Evolutionary conservation across 106 monocot genomes (phyloP), one percentile per base, ranked within the genome.

Genomic region (Acorus gramineus): DNA sequence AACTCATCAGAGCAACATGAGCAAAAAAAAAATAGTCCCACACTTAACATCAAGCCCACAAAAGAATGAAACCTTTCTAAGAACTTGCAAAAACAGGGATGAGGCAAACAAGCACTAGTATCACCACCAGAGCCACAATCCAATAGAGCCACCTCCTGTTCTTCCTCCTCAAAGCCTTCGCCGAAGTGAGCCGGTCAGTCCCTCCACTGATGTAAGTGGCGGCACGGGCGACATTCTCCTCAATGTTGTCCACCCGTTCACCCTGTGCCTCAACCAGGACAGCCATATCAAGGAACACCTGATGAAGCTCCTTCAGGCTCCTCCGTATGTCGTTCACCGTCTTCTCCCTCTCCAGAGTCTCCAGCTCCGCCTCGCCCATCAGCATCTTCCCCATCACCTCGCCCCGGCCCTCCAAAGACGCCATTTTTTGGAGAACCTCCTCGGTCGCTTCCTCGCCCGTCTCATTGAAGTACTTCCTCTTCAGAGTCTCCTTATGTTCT

Each of bases 231-330:
- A 82, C 78, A 53, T 82, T 78, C 14, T 61, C 69, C 61, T 82
- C 73, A 13, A 82, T 82, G 11, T 82, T 78, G 49, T 78, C 65
- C 62, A 82, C 11, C 9, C 71, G 49, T 52, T 83, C 78, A 42
- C 57, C 78, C 63, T 83, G 71, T 44, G 8, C 50, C 66, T 83
- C 82, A 44, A 83, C 71, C 42, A 78, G 48, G 1, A 83, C 54
- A 0, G 69, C 82, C 82, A 82, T 82, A 66, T 78, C 78, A 2
- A 74, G 69, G 46, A 82, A 82, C 6, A 82, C 55, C 63, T 78
- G 78, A 44, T 83, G 75, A 57, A 83, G 52, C 53, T 71, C 56
- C 53, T 14, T 67, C 71, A 78, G 14, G 55, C 82, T 83, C 71
- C 78, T 53, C 68, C 72, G 57, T 2, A 83, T 71, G 5, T 82